Base-by-base conservation (phyloP, 176 grass and related monocot species). In the Ensete glaucum region DNA sequence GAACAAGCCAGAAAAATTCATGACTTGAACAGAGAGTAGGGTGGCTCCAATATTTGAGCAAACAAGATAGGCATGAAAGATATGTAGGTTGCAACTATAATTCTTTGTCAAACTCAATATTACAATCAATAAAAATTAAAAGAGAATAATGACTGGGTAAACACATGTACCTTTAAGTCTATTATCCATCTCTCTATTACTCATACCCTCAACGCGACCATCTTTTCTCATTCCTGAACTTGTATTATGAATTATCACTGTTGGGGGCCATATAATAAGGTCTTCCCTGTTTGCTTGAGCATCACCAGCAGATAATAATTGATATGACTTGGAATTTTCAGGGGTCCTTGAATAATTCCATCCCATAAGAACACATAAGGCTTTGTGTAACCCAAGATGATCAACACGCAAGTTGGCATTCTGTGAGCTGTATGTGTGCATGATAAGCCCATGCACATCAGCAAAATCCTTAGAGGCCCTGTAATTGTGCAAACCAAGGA, bases 151-250 rank as follows among this genome's bases (percentile, higher is more conserved):
- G 21, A 75, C 68, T 49, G 56, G 60, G 49, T 22, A 55, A 73
- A 76, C 64, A 85, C 54, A 84, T 73, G 62, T 99, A 99, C 95
- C 95, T 94, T 83, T 79, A 79, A 99, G 87, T 87, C 82, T 99
- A 82, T 81, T 94, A 87, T 99, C 95, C 90, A 99, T 99, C 66
- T 99, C 95, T 85, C 84, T 99, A 79, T 99, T 99, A 82, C 86
- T 82, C 78, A 99, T 79, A 87, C 88, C 90, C 82, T 99, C 95
- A 51, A 74, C 78, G 55, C 88, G 88, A 34, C 88, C 90, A 82
- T 92, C 90, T 84, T 93, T 87, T 85, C 86, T 99, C 84, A 71
- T 94, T 77, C 90, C 95, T 76, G 85, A 86, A 55, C 77, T 79
- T 77, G 91, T 94, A 69, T 99, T 99, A 74, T 85, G 86, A 83